Conservation (phyloP, 768 basidiomycete species). For the Rhizopogon rudus region DNA sequence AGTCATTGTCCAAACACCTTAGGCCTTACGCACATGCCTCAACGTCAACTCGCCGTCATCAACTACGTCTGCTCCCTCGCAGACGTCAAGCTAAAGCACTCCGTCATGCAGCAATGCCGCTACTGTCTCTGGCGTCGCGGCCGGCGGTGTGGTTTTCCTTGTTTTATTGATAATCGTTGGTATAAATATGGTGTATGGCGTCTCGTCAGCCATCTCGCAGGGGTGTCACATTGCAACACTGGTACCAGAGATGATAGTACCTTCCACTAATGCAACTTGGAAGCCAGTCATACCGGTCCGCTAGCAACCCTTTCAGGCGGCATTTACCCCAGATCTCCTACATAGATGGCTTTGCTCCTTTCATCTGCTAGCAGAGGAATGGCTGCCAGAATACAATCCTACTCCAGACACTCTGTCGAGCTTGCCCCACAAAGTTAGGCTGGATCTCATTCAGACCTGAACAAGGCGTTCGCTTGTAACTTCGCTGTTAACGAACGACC, state of each 20-base stretch:
- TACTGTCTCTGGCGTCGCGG: conserved; percentile 39
- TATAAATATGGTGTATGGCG: conserved; percentile 33
- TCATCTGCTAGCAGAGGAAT: conserved; percentile 39
- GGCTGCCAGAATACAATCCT: conserved; percentile 23
- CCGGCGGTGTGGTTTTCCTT: conserved; percentile 47
- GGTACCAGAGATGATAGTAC: conserved; percentile 21
- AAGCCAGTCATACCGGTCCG: neutral
- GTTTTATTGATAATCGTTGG: conserved; percentile 45
- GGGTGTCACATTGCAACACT: conserved; percentile 1
- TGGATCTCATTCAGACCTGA: conserved; percentile 22
- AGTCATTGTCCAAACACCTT: conserved; percentile 37
- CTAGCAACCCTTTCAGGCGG: neutral
- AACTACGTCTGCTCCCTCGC: conserved; percentile 24
- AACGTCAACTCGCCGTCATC: conserved; percentile 48
- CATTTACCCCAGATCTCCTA: conserved; percentile 16
- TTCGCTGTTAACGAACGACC: neutral
- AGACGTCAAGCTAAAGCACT: conserved; percentile 16
- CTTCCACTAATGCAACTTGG: conserved; percentile 2
- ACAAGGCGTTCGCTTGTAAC: neutral
- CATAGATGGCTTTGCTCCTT: conserved; percentile 25
- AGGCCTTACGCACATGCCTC: conserved; percentile 36
- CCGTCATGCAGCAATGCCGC: conserved; percentile 25
- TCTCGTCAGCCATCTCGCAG: neutral
- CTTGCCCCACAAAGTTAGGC: conserved; percentile 24
- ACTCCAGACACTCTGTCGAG: conserved; percentile 26